These are phyloP conservation scores for Neurospora sp. DNA, from an alignment of 2,329 filamentous ascomycete species.

Conservation along the genomic window DNA sequence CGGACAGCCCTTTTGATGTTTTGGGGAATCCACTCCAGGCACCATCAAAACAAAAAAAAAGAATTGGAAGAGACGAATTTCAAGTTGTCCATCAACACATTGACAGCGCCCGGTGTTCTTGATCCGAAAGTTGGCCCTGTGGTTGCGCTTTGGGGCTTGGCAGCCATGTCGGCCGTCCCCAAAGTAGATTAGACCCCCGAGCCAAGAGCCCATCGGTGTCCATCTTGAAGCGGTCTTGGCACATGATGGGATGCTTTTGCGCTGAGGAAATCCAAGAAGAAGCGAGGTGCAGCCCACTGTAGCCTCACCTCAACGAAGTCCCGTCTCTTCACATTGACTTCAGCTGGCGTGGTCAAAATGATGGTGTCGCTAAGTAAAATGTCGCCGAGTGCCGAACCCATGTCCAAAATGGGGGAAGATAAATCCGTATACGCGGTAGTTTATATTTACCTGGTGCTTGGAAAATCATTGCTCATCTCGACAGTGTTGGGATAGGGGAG, in stretches of 20 bases:
- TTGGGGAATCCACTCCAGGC: not conserved
- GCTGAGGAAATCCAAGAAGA: not conserved
- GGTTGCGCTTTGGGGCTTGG: not conserved
- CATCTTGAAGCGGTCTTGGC: not conserved
- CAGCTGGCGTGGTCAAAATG: not conserved
- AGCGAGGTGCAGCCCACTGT: not conserved
- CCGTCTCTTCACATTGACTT: not conserved
- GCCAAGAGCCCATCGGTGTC: not conserved
- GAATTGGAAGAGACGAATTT: not conserved
- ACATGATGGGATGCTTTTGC: not conserved
- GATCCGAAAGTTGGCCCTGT: not conserved
- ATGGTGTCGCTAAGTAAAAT: not conserved
- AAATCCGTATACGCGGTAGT: not conserved
- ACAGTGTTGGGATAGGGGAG: not conserved
- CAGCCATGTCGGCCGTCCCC: not conserved
- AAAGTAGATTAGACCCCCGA: not conserved
- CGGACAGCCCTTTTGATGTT: not conserved
- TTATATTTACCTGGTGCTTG: not conserved
- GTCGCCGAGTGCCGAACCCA: not conserved
- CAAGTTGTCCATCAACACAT: not conserved
- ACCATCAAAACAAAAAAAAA: not conserved
- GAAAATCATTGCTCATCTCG: not conserved
- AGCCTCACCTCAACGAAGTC: not conserved
- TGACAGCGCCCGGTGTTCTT: not conserved
- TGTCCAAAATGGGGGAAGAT: not conserved